Evolutionary conservation across 768 basidiomycete species (phyloP), one percentile per base, ranked within the genome.

Genomic region (Cystobasidiopsis lactophilus): DNA sequence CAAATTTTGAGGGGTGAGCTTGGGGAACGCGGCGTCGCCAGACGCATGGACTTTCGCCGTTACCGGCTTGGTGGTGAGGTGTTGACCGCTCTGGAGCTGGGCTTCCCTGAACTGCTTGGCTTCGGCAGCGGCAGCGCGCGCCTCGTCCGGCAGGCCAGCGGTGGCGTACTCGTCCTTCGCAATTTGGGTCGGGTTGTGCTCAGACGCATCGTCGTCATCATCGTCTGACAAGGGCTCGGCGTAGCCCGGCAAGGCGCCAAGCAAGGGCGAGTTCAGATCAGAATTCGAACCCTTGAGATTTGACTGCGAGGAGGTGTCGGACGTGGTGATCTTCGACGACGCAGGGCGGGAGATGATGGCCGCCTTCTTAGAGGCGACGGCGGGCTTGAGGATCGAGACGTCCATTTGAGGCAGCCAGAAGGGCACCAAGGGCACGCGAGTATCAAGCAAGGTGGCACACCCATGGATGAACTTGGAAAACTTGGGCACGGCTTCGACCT

Each of bases 391-490:
- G 62, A 96, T 96, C 63, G 95, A 85, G 49, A 38, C 30, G n/a
- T 93, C 89, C 89, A 95, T 93, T 65, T 96, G 89, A 4, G 89
- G 89, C 5, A 89, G 75, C 93, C 93, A 98, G 73, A 95, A 98
- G 5, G 93, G 93, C 33, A 98, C 82, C 23, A 98, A 74, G 62
- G 95, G 83, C 41, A 95, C 89, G 33, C 91, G 80, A 61, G 83
- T 76, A 19, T 89, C 88, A 10, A 96, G 68, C 0, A 96, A 72
- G 1, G 86, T 88, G 2, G 91, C 80, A 64, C 93, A 98, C 24
- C 93, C 91, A 65, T 91, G 88, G 52, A 93, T 89, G 64, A 91
- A 91, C 69, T 66, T 70, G 74, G 83, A 82, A 73, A 96, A 96
- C 69, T 96, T 96, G 31, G 93, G 93, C 1, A 98, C 85, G 13